phyloP scores from a whole-genome alignment of 2,329 filamentous ascomycete species.

The Macrophomina pseudophaseolina region DNA sequence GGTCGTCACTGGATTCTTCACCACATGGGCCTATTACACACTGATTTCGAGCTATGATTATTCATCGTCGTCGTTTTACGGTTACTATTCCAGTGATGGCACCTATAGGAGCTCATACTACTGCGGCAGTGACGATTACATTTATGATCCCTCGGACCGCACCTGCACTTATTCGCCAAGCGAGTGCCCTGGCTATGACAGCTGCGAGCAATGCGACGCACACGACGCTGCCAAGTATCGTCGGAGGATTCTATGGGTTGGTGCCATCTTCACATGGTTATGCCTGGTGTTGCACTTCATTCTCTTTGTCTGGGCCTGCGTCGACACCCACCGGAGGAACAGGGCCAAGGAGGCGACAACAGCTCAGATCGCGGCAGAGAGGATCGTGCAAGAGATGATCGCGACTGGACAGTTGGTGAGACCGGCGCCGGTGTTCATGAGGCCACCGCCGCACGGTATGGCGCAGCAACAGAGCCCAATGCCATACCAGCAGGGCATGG shows the following conservation, averaged over 20 bases:
- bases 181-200: slow-evolving; percentile 28
- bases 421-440: slow-evolving; percentile 3
- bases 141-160: slow-evolving; percentile 1
- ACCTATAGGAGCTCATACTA: slow-evolving; percentile 14
- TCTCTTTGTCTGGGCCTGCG: slow-evolving; percentile 46
- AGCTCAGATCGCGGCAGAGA: background rate
- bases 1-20: slow-evolving; percentile 37
- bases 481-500: too few relatives aligned
- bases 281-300: slow-evolving; percentile 39
- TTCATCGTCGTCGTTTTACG: slow-evolving; percentile 30
- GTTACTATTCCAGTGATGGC: slow-evolving; percentile 31
- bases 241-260: slow-evolving; percentile 33
- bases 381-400: slow-evolving; percentile 21
- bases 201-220: slow-evolving; percentile 40
- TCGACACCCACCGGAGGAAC: slow-evolving; percentile 40
- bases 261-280: slow-evolving; percentile 39
- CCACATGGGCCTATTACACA: slow-evolving; percentile 30
- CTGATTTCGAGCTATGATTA: slow-evolving; percentile 24
- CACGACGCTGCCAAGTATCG: slow-evolving; percentile 32
- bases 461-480: background rate
- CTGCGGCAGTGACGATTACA: slow-evolving; percentile 13
- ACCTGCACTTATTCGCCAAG: background rate
- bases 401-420: slow-evolving; percentile 10
- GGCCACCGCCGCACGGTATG: background rate
- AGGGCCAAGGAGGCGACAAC: background rate